Conservation (phyloP, 2,329 filamentous ascomycete genomes). For the Aureobasidium uvarum region DNA sequence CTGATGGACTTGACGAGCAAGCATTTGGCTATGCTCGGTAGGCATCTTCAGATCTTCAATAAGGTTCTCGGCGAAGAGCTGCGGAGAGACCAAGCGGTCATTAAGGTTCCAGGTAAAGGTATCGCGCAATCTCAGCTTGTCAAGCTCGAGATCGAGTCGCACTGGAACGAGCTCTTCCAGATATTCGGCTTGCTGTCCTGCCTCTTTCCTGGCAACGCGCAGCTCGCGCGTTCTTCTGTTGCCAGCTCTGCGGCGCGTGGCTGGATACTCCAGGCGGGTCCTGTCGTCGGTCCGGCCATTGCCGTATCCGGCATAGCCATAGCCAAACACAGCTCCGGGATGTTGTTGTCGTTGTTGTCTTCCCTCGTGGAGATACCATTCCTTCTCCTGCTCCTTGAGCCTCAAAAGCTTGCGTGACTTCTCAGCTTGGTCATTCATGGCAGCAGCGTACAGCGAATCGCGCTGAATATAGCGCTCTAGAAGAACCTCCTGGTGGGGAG, state of each 20-base stretch:
- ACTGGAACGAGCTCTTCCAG: slow-evolving; percentile 89
- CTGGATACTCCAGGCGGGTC: slow-evolving; percentile 73
- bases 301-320: slow-evolving; percentile 83
- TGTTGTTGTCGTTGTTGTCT: slow-evolving; percentile 58
- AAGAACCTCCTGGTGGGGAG: slow-evolving; percentile 40
- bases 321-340: slow-evolving; percentile 60
- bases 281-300: slow-evolving; percentile 77
- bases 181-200: slow-evolving; percentile 82
- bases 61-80: slow-evolving; percentile 83
- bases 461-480: slow-evolving; percentile 65
- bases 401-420: slow-evolving; percentile 51
- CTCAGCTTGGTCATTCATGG: slow-evolving; percentile 51
- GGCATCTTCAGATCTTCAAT: slow-evolving; percentile 83
- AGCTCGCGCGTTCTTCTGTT: slow-evolving; percentile 71
- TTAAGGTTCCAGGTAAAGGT: slow-evolving; percentile 99
- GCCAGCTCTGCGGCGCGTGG: slow-evolving; percentile 71
- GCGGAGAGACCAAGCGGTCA: slow-evolving; percentile 75
- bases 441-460: slow-evolving; percentile 59
- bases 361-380: slow-evolving; percentile 65
- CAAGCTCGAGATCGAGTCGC: slow-evolving; percentile 88
- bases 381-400: slow-evolving; percentile 64
- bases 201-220: slow-evolving; percentile 74
- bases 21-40: slow-evolving; percentile 62
- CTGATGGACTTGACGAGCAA: slow-evolving; percentile 72
- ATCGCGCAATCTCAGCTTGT: slow-evolving; percentile 92